Evolutionary conservation across 257 asterid genomes (phyloP).

Genomic region (Solanum appendiculatum): DNA sequence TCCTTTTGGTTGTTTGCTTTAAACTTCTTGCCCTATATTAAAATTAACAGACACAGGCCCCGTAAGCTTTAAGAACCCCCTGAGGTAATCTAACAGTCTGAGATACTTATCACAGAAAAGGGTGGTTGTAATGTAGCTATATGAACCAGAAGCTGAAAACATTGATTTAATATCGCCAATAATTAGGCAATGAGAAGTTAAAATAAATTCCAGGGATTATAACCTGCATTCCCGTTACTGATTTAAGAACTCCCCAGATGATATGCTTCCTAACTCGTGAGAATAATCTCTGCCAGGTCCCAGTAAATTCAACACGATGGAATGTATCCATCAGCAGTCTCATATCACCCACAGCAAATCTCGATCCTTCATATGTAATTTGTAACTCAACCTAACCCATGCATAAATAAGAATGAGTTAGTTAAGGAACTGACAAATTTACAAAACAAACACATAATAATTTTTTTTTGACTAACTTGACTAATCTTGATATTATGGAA

Average conservation of each 20-base stretch:
- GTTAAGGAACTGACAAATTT: background rate
- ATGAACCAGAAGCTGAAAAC: background rate
- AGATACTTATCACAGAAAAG: background rate
- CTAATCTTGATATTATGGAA: slow-evolving; percentile 95
- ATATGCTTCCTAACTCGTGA: slow-evolving; percentile 98
- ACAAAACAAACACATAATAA: background rate
- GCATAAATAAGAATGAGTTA: slow-evolving; percentile 2
- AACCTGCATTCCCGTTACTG: slow-evolving; percentile 99
- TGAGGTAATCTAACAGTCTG: background rate
- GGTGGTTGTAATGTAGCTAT: background rate
- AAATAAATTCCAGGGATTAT: background rate
- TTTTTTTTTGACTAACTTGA: slow-evolving; percentile 41
- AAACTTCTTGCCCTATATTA: slow-evolving; percentile 82
- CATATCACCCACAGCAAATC: slow-evolving; percentile 97
- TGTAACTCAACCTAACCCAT: slow-evolving; percentile 82
- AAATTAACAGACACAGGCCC: background rate
- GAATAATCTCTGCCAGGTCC: slow-evolving; percentile 97
- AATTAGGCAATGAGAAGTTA: background rate
- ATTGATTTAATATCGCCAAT: background rate
- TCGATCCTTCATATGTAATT: slow-evolving; percentile 95
- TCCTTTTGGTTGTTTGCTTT: slow-evolving; percentile 46
- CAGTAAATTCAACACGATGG: slow-evolving; percentile 90
- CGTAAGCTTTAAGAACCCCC: background rate
- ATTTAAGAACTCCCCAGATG: slow-evolving; percentile 97
- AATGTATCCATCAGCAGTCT: slow-evolving; percentile 97